Base-by-base conservation (phyloP, 768 basidiomycete genomes). In the Cyclocybe cylindracea region DNA sequence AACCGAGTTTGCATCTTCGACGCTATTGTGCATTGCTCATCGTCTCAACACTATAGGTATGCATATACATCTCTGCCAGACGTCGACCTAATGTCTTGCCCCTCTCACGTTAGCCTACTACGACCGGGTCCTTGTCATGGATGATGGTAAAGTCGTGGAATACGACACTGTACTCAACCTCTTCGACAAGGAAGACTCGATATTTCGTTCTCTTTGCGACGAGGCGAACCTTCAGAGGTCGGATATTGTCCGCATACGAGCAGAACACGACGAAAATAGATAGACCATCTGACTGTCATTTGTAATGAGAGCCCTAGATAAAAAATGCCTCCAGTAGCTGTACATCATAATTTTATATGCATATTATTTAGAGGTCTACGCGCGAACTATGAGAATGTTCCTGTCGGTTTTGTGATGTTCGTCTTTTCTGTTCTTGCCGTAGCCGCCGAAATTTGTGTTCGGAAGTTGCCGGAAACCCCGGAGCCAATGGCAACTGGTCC, bases 41-140 rank as follows among this genome's bases (percentile, higher is more conserved):
- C 67, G 82, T 16, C 55, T 84, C 55, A 82, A 84, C 58, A 84
- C 83, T 1, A 83, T 87, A 41, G 75, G 78, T 75, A 57, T 46
- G 72, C 50, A 8, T 53, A 10, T 16, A 18, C 31, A 44, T 18
- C 33, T 40, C 11, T 45, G 34, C 13, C 11, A 14, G 46, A 5
- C 10, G 38, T 11, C 38, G 16, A 36, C 34, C 10, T 46, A 7
- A 46, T 14, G 16, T 33, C 14, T 14, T 24, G 38, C 10, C 43
- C 7, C 13, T 13, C 8, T 45, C 10, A 7, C 46, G 2, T 16
- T 39, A 82, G 82, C 78, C 0, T 80, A 87, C 60, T 88, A 85
- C 53, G 85, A 89, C 60, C 77, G 82, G n/a, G 77, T 90, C 13
- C 68, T 91, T 7, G 87, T 90, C 44, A 86, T 92, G 84, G 83